Base-by-base conservation (phyloP, 1,284 basidiomycete genomes). In the Malassezia slooffiae region DNA sequence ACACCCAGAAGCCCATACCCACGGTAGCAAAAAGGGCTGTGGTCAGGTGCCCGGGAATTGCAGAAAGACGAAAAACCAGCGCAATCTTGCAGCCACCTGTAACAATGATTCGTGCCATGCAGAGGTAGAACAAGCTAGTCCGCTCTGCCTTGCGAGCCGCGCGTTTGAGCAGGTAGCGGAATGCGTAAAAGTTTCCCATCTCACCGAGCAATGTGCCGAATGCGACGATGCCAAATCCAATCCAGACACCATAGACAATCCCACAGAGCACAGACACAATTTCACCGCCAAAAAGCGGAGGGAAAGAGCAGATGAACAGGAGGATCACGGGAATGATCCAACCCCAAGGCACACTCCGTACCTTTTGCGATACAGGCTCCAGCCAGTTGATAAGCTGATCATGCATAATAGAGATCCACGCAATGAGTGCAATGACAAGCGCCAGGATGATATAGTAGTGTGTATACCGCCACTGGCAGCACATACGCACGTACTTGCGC, bases 321-420 rank as follows among this genome's bases (percentile, higher is more conserved):
- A 86, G 74, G 33, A 72, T 83, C 36, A 89, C 85, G 1, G 87
- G 86, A 32, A 91, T 85, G 13, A 82, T 69, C 80, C 80, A 90
- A 15, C 87, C 86, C 30, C 63, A 73, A 9, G 71, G 65, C 15
- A 75, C 51, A 24, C 73, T 61, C 51, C 80, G 76, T 62, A 85
- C 72, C 75, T 78, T 79, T 21, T 74, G 72, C 2, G 80, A 79
- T 4, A 76, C 75, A 1, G 82, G 81, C 15, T 74, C 77, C 37
- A 85, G 70, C 75, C 76, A 79, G 11, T 74, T 55, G 19, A 85
- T 77, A 48, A 85, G 84, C 73, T 79, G 71, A 22, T 71, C 70
- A 58, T 81, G 79, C 57, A 77, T 85, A 11, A 85, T 63, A 3
- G 77, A 74, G 52, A 84, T 75, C 38, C 85, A 74, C 2, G 72